Evolutionary conservation across 805 yeast species (phyloP), one percentile per base, ranked within the genome.

Genomic region (Candida argentea): DNA sequence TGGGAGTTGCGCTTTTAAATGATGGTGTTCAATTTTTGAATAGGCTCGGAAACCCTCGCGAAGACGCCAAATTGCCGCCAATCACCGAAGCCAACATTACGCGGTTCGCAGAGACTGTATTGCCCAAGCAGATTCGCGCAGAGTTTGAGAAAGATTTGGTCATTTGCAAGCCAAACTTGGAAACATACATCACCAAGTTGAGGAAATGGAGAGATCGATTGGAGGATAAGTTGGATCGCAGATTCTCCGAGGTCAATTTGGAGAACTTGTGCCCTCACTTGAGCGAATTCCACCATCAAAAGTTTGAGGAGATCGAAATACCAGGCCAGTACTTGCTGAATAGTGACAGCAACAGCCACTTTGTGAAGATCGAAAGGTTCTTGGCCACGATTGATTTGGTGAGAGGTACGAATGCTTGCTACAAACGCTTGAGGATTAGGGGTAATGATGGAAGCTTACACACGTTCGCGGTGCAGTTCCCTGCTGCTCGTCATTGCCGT

Each of bases 241-340:
- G 93, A 33, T 78, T 85, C 32, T 71, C 76, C 16, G 72, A 73
- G 41, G 81, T 86, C 27, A 81, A 86, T 41, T 56, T 91, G 37
- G 98, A 91, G 55, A 75, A 86, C 32, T 65, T 91, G 37, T 86
- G 96, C 44, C 95, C 97, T 10, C 97, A 89, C 43, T 65, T 91
- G 52, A 80, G 94, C 49, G 95, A 87, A 49, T 91, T 93, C 73
- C 98, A 91, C 55, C 95, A 91, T 51, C 97, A 91, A 52, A 89
- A 86, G 55, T 91, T 91, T 48, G 99, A 91, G 51, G 98, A 91
- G 27, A 84, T 91, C 33, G 98, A 91, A 51, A 76, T 91, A 33
- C 98, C 98, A 1, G 98, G 99, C 2, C 99, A 91, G 49, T 91
- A 91, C 46, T 60, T 87, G 47, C 63, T 85, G 58, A 82, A 84